Conservation (phyloP, 1,139 yeast genomes). For the Debaryomyces udenii region DNA sequence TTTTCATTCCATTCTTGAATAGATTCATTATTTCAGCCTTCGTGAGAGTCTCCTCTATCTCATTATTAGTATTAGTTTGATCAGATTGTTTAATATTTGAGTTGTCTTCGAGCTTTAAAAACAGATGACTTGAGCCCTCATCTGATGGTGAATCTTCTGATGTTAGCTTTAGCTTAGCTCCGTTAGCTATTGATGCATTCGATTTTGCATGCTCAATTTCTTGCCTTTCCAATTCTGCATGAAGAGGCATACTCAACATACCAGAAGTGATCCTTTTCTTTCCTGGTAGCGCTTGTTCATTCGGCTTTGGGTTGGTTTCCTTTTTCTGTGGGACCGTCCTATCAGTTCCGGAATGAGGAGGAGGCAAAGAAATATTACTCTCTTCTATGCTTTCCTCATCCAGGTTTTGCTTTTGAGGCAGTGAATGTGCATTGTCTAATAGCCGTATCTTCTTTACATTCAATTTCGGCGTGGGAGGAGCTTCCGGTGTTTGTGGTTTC, state of each 20-base stretch:
- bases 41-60: slow-evolving; percentile 19
- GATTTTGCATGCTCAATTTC: slow-evolving; percentile 15
- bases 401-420: slow-evolving; percentile 1
- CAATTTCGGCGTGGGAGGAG: slow-evolving; percentile 12
- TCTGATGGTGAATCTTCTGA: slow-evolving; percentile 6
- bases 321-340: slow-evolving; percentile 33
- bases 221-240: slow-evolving; percentile 25
- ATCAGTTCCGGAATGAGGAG: slow-evolving; percentile 32
- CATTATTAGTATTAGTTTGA: slow-evolving; percentile 1
- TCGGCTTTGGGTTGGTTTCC: slow-evolving; percentile 13
- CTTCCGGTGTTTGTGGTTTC: not conserved
- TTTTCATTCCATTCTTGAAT: slow-evolving; percentile 26
- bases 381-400: slow-evolving; percentile 18
- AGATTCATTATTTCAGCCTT: slow-evolving; percentile 30
- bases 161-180: not conserved
- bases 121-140: not conserved
- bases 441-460: slow-evolving; percentile 12
- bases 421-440: not conserved
- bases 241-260: slow-evolving; percentile 51
- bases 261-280: slow-evolving; percentile 64
- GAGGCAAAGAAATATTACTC: slow-evolving; percentile 34
- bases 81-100: not conserved
- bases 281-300: slow-evolving; percentile 16
- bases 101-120: not conserved
- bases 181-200: not conserved